phyloP scores from a whole-genome alignment of 2,329 filamentous ascomycete species.

The Gliomastix tumulicola region DNA sequence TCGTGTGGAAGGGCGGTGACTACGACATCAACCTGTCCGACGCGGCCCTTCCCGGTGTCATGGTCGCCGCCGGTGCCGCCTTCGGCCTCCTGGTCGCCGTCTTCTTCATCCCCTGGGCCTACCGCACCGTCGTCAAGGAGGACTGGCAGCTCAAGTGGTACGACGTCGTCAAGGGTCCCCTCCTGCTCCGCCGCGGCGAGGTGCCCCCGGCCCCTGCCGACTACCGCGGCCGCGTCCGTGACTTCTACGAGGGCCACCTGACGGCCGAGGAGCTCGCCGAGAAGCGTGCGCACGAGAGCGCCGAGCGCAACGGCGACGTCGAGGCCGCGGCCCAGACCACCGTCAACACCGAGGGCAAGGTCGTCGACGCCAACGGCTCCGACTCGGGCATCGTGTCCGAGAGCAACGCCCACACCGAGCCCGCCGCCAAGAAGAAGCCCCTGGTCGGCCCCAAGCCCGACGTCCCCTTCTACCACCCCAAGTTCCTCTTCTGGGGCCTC shows the following conservation, averaged over 20 bases:
- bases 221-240: slow-evolving; percentile 34
- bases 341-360: slow-evolving; percentile 17
- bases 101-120: slow-evolving; percentile 47
- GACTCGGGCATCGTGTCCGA: slow-evolving; percentile 9
- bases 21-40: slow-evolving; percentile 11
- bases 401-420: slow-evolving; percentile 13
- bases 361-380: slow-evolving; percentile 20
- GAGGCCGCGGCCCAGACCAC: slow-evolving; percentile 4
- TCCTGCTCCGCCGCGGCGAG: slow-evolving; percentile 30
- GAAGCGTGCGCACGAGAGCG: slow-evolving; percentile 21
- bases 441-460: slow-evolving; percentile 30
- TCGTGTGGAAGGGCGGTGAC: slow-evolving; percentile 36
- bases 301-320: neutral
- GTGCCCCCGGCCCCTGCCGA: slow-evolving; percentile 25
- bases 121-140: slow-evolving; percentile 39
- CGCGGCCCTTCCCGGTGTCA: slow-evolving; percentile 18
- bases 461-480: slow-evolving; percentile 32
- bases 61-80: slow-evolving; percentile 34
- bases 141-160: slow-evolving; percentile 45
- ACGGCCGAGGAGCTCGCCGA: slow-evolving; percentile 35
- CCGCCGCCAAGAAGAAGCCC: slow-evolving; percentile 21
- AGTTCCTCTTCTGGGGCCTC: slow-evolving; percentile 34
- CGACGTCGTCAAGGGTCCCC: slow-evolving; percentile 37
- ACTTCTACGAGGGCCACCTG: slow-evolving; percentile 42
- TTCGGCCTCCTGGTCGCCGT: slow-evolving; percentile 31